phyloP scores from a whole-genome alignment of 1,284 basidiomycete species.

The Trametes pubescens region DNA sequence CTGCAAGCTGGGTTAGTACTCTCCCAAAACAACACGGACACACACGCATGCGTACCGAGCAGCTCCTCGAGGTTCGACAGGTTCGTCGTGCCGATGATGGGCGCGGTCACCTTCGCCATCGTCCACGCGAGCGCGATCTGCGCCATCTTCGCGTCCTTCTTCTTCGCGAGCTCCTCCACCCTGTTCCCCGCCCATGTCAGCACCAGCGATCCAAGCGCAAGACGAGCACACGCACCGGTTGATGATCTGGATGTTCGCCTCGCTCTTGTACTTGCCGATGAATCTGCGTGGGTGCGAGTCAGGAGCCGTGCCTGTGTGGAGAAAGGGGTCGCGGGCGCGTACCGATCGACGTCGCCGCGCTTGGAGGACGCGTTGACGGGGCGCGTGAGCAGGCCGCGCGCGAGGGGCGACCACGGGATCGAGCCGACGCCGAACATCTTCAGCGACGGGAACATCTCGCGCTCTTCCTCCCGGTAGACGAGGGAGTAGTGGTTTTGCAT shows the following conservation, averaged over 20 bases:
- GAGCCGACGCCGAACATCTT: constrained; percentile 47
- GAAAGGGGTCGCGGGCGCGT: neutral
- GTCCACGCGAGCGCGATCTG: constrained; percentile 50
- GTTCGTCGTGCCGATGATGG: constrained; percentile 50
- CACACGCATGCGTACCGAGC: constrained; percentile 33
- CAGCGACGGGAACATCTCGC: constrained; percentile 55
- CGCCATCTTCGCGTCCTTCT: constrained; percentile 47
- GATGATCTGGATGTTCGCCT: constrained; percentile 1
- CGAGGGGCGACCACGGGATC: constrained; percentile 53
- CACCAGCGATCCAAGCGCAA: neutral
- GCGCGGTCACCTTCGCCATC: constrained; percentile 45
- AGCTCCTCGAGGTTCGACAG: constrained; percentile 45
- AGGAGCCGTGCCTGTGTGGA: neutral
- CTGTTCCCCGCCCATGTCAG: constrained; percentile 24
- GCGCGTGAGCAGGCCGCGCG: constrained; percentile 46
- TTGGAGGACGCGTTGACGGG: constrained; percentile 39
- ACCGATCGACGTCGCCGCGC: constrained; percentile 37
- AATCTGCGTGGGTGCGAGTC: neutral
- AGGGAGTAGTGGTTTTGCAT: constrained; percentile 60
- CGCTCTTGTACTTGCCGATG: constrained; percentile 7
- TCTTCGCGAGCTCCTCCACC: constrained; percentile 49
- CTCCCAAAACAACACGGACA: neutral
- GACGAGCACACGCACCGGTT: constrained; percentile 3
- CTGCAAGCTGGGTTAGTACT: neutral
- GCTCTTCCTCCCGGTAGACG: constrained; percentile 57